Percentiles rank a stretch among this genome's conserved stretches.
Evolutionary conservation across 768 basidiomycete genomes (phyloP).

Genomic region (Collybia sp.): DNA sequence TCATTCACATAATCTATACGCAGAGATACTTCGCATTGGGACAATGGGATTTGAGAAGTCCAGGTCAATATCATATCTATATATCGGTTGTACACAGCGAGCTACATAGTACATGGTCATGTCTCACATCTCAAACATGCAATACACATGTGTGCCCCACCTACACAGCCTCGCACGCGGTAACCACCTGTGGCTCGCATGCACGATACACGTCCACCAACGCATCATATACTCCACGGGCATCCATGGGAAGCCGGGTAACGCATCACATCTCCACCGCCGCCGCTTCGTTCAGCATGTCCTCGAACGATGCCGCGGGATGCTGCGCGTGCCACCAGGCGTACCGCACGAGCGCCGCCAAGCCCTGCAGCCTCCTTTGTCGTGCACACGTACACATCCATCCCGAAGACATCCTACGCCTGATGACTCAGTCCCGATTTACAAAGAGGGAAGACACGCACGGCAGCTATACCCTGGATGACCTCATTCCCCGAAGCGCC

Average conservation of each 20-base stretch:
- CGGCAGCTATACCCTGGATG: slow-evolving; percentile 70
- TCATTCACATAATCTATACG: too few species aligned
- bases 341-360: slow-evolving; percentile 72
- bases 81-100: too few species aligned
- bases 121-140: too few species aligned
- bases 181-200: slow-evolving; percentile 48
- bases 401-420: slow-evolving; percentile 61
- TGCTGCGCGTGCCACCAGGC: slow-evolving; percentile 58
- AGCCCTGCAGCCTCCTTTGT: slow-evolving; percentile 69
- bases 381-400: slow-evolving; percentile 64
- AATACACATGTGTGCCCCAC: too few species aligned
- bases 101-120: too few species aligned
- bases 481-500: slow-evolving; percentile 72
- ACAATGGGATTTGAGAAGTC: too few species aligned
- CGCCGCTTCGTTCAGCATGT: slow-evolving; percentile 47
- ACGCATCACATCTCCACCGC: slow-evolving; percentile 55
- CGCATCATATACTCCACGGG: slow-evolving; percentile 44
- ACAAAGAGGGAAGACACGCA: slow-evolving; percentile 13
- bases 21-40: too few species aligned
- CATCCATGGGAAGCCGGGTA: slow-evolving; percentile 47
- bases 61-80: too few species aligned
- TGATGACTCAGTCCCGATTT: background rate
- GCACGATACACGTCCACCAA: slow-evolving; percentile 47
- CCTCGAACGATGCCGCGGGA: slow-evolving; percentile 49
- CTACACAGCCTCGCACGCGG: slow-evolving; percentile 13